phyloP scores from a whole-genome alignment of 768 basidiomycete genomes.

The Exidia glandulosa region DNA sequence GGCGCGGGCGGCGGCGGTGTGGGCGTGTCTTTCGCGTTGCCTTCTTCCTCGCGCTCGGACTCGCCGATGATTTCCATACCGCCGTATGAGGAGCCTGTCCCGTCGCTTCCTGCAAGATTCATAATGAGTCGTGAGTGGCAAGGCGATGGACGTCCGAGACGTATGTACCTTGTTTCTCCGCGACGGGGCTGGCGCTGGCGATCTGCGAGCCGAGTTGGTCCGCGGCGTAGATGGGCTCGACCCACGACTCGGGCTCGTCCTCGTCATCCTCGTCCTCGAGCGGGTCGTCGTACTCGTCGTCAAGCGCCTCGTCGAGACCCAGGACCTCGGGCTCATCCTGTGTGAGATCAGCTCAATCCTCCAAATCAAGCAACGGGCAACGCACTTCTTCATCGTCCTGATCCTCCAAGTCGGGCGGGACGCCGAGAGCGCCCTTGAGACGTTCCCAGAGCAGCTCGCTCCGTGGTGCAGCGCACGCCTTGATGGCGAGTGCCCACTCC shows the following conservation, averaged over 20 bases:
- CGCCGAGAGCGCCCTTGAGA: constrained; percentile 76
- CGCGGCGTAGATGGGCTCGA: not conserved
- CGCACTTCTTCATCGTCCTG: constrained; percentile 5
- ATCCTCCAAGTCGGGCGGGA: constrained; percentile 62
- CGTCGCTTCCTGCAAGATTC: not conserved
- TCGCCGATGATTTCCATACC: not conserved
- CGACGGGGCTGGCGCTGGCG: too few relatives aligned
- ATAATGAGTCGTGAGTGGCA: too few relatives aligned
- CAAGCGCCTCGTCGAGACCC: not conserved
- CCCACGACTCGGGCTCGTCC: not conserved
- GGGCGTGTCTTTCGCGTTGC: not conserved
- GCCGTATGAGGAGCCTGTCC: not conserved
- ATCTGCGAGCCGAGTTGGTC: not conserved
- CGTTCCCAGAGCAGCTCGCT: constrained; percentile 89
- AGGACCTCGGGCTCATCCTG: too few relatives aligned
- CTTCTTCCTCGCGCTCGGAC: not conserved
- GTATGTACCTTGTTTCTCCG: too few relatives aligned
- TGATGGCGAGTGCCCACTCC: constrained; percentile 59
- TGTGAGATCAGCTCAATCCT: too few relatives aligned
- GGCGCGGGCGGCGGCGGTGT: not conserved
- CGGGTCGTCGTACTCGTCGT: not conserved
- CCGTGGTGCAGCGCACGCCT: constrained; percentile 61
- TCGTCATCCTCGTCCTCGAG: not conserved
- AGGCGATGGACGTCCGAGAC: too few relatives aligned
- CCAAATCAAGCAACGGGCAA: not conserved